Base-by-base conservation (phyloP, 2,329 filamentous ascomycete genomes). In the Cladorrhinum sp. region DNA sequence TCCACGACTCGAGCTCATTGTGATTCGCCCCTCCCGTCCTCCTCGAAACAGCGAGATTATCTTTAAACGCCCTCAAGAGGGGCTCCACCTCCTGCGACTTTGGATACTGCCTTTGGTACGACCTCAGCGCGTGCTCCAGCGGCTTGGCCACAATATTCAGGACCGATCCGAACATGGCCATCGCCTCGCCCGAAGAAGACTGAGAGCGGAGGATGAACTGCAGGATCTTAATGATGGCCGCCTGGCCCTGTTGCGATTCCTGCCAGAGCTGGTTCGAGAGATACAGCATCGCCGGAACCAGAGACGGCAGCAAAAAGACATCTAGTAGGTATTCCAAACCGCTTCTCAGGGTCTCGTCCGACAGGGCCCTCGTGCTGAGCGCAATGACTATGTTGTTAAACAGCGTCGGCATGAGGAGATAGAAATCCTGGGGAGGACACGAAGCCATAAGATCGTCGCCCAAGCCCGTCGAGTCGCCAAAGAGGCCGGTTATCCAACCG, bases 401-500 rank as follows among this genome's bases (percentile, higher is more conserved):
- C 0, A 95, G 76, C 0, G 89, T 88, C 1, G 91, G 89, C 14
- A 92, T 86, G 3, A 95, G 80, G 18, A 90, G 76, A 68, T 94
- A 94, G 71, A 95, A 95, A 42, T 92, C 87, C 69, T 93, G 90
- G 1, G 91, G 91, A 1, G 88, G 86, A 67, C 91, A 95, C 1
- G 89, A 89, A 8, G 89, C 87, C 84, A 94, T 91, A 7, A 94
- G 77, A 61, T 94, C 91, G 68, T 95, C 91, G 7, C 86, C 86
- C 2, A 95, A 83, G 0, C 89, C 89, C 36, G 86, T 85, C 12
- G 86, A 83, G 67, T 93, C 90, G 7, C 83, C 87, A 67, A 92
- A 94, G 2, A 96, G 81, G 0, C 89, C 90, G 28, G 86, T 85
- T 21, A 94, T 86, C 91, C 91, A 96, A 26, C 86, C 86, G 50